Evolutionary conservation across 148 eudicot species (phyloP).

Genomic region (Selenicereus undatus): DNA sequence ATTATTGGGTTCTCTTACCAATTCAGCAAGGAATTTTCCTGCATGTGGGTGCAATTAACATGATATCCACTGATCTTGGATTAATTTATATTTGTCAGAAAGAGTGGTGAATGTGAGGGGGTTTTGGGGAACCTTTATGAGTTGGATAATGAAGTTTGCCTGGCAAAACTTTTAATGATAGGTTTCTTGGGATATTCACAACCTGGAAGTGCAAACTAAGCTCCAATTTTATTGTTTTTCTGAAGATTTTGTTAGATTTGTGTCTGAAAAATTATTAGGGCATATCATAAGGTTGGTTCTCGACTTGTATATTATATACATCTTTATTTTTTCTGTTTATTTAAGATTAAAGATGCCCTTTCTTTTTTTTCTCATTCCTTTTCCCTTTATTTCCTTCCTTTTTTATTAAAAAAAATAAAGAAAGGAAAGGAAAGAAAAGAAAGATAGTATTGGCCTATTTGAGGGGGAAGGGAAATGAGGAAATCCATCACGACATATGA

Average conservation of each 20-base stretch:
- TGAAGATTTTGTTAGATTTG: background rate
- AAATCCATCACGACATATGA: too few species aligned
- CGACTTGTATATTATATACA: too few species aligned
- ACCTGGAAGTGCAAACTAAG: slow-evolving; percentile 22
- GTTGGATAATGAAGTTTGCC: slow-evolving; percentile 11
- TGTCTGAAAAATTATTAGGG: slow-evolving; percentile 4
- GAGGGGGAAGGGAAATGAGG: too few species aligned
- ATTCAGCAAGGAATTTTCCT: background rate
- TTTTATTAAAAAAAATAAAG: too few species aligned
- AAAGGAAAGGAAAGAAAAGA: too few species aligned
- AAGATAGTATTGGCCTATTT: too few species aligned
- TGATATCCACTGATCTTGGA: background rate
- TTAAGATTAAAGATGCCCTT: background rate
- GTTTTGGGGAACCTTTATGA: background rate
- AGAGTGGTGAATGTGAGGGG: too few species aligned
- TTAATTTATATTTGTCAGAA: background rate
- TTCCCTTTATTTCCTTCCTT: background rate
- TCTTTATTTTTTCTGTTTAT: background rate
- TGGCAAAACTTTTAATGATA: background rate
- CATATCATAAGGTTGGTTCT: background rate
- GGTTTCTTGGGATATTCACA: slow-evolving; percentile 20
- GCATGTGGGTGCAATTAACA: slow-evolving; percentile 5
- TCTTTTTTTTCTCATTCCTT: background rate
- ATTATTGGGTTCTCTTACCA: background rate
- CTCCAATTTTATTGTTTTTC: background rate